These are phyloP conservation scores for Cercospora sp. DNA, from an alignment of 2,329 filamentous ascomycete species.

Conservation along the genomic window DNA sequence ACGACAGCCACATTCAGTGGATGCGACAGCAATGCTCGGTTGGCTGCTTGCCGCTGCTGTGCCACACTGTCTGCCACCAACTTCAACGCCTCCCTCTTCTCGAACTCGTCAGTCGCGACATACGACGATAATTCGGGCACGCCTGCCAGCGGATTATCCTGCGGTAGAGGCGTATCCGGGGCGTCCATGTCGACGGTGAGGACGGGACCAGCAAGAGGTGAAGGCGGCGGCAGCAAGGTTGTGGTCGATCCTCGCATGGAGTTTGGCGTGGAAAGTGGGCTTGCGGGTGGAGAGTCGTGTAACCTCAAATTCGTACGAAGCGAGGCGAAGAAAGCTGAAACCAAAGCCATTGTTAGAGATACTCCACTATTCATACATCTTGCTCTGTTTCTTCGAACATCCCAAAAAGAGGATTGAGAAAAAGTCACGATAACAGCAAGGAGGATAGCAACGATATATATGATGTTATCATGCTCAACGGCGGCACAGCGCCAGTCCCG, in stretches of 20 bases:
- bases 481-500: slow-evolving; percentile 4
- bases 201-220: slow-evolving; percentile 42
- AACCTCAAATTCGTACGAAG: slow-evolving; percentile 78
- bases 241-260: slow-evolving; percentile 47
- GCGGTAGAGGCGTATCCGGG: slow-evolving; percentile 20
- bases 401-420: not conserved
- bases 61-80: slow-evolving; percentile 80
- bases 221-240: slow-evolving; percentile 54
- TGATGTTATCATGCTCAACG: not conserved
- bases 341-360: slow-evolving; percentile 14
- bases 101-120: slow-evolving; percentile 50
- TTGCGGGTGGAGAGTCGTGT: slow-evolving; percentile 55
- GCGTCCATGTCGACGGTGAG: slow-evolving; percentile 29
- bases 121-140: slow-evolving; percentile 66
- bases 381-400: not conserved
- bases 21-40: slow-evolving; percentile 64
- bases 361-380: not conserved
- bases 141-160: slow-evolving; percentile 49
- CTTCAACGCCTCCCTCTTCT: slow-evolving; percentile 67
- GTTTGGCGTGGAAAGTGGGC: slow-evolving; percentile 66
- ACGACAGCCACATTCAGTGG: slow-evolving; percentile 48
- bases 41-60: slow-evolving; percentile 73
- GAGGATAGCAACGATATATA: not conserved
- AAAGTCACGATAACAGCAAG: not conserved
- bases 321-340: slow-evolving; percentile 76